Evolutionary conservation across 129 eudicot species (phyloP).

Genomic region (Centella asiatica): DNA sequence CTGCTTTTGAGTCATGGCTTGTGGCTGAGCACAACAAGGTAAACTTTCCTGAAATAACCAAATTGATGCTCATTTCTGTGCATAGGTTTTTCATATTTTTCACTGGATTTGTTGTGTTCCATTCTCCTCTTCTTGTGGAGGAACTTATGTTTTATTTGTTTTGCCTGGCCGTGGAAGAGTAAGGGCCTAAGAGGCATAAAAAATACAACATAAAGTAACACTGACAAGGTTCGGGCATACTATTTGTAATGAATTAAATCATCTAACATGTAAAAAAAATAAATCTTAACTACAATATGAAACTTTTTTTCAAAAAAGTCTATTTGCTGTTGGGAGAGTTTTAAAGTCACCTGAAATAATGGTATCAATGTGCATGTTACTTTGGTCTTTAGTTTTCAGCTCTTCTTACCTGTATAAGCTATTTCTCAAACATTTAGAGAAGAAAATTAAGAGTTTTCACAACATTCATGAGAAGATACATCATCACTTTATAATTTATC

Average conservation of each 20-base stretch:
- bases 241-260: no score
- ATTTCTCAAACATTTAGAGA: neutral
- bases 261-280: no score
- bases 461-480: neutral
- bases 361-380: neutral
- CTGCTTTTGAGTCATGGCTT: constrained; percentile 98
- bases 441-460: no score
- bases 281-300: no score
- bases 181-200: no score
- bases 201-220: no score
- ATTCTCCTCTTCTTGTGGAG: no score
- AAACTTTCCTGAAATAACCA: constrained; percentile 13
- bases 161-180: no score
- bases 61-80: neutral
- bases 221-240: no score
- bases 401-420: neutral
- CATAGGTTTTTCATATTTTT: no score
- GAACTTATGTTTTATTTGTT: no score
- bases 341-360: no score
- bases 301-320: neutral
- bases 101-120: neutral
- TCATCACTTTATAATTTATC: neutral
- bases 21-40: constrained; percentile 99
- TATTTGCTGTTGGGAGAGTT: neutral
- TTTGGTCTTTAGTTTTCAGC: neutral